phyloP scores from a whole-genome alignment of 2,329 filamentous ascomycete genomes.

The Neonectria ditissima region DNA sequence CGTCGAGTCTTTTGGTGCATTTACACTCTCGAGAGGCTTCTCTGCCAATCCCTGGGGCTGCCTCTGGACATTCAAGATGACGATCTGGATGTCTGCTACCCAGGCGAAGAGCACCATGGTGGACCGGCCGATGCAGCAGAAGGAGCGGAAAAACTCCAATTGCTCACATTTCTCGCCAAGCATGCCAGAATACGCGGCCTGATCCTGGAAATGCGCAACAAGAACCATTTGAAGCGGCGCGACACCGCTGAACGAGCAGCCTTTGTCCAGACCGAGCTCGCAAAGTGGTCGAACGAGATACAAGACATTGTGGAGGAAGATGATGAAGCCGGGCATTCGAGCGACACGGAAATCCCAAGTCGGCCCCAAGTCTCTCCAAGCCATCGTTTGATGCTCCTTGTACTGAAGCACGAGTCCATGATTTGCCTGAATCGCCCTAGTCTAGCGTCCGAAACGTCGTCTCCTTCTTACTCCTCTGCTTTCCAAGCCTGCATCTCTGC shows the following conservation, averaged over 20 bases:
- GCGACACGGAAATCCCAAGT: constrained; percentile 17
- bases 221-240: constrained; percentile 59
- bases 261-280: constrained; percentile 60
- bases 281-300: constrained; percentile 66
- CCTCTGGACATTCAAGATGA: constrained; percentile 67
- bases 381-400: constrained; percentile 56
- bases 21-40: constrained; percentile 65
- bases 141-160: constrained; percentile 45
- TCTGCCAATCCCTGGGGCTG: constrained; percentile 67
- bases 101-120: constrained; percentile 59
- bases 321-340: constrained; percentile 27
- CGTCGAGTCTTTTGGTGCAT: constrained; percentile 68
- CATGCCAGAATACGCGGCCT: constrained; percentile 62
- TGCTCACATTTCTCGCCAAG: constrained; percentile 57
- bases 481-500: constrained; percentile 64
- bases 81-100: constrained; percentile 69
- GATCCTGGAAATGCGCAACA: constrained; percentile 65
- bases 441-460: constrained; percentile 57
- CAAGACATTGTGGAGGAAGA: constrained; percentile 60
- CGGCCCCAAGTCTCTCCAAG: constrained; percentile 42
- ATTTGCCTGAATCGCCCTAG: constrained; percentile 64
- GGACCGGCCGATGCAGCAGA: constrained; percentile 28
- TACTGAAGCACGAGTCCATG: constrained; percentile 62
- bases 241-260: constrained; percentile 56
- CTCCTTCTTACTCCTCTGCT: constrained; percentile 59